These are phyloP conservation scores for Neospermospora avenae DNA, from an alignment of 2,329 filamentous ascomycete genomes.

Conservation along the genomic window DNA sequence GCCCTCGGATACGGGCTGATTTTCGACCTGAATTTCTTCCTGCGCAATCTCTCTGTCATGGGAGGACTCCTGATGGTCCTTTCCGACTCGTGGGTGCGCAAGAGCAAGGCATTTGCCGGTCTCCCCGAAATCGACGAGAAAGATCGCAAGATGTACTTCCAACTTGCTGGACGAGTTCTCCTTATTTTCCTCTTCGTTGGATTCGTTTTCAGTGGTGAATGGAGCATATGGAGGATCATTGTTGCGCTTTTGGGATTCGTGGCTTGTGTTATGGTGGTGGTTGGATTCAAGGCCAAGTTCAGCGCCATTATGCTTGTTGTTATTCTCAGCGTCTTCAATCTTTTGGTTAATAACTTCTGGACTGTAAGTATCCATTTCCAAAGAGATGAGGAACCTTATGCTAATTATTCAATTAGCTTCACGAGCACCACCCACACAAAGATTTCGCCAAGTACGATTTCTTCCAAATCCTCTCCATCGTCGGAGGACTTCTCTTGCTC, in stretches of 20 bases:
- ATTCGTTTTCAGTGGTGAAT: conserved; percentile 92
- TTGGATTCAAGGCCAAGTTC: conserved; percentile 99
- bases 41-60: conserved; percentile 96
- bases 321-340: conserved; percentile 93
- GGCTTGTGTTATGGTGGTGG: conserved; percentile 96
- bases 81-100: conserved; percentile 96
- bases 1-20: conserved; percentile 96
- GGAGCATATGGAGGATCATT: conserved; percentile 82
- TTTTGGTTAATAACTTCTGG: conserved; percentile 99
- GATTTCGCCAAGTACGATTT: conserved; percentile 99
- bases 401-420: conserved; percentile 60
- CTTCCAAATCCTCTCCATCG: conserved; percentile 99
- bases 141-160: conserved; percentile 99
- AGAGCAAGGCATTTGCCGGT: conserved; percentile 93
- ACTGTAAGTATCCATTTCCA: conserved; percentile 62
- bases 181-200: conserved; percentile 97
- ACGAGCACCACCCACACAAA: conserved; percentile 98
- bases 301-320: conserved; percentile 93
- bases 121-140: conserved; percentile 95
- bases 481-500: conserved; percentile 90
- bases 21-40: conserved; percentile 99
- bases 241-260: conserved; percentile 83
- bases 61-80: conserved; percentile 97
- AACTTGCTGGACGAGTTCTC: conserved; percentile 90
- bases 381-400: not conserved